A percentile compares a stretch with the other conserved stretches of the same genome.
phyloP scores from a whole-genome alignment of 1,284 basidiomycete species.

The Cryptococcus sp. region DNA sequence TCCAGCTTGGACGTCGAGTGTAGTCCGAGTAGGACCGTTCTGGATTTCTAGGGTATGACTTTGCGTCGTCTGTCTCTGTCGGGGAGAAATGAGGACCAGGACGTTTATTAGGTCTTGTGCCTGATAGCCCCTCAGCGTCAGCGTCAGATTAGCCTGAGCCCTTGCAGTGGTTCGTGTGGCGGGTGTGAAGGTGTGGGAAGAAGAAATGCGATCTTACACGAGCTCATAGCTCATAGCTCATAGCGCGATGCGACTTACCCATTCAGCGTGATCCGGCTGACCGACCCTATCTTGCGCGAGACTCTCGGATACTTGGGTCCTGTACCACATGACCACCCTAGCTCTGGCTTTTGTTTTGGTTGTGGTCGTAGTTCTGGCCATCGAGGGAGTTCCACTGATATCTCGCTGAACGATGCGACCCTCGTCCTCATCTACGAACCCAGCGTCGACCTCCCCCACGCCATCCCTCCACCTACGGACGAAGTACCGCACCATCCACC shows the following conservation, averaged over 20 bases:
- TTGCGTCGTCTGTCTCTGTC: constrained; percentile 2
- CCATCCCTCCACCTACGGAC: constrained; percentile 35
- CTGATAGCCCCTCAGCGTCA: constrained; percentile 27
- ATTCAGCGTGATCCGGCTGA: constrained; percentile 42
- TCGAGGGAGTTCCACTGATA: too few relatives aligned
- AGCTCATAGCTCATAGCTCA: not conserved
- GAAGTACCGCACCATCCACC: constrained; percentile 46
- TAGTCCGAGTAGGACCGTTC: constrained; percentile 19
- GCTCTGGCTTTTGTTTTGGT: constrained; percentile 3
- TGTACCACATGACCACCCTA: constrained; percentile 47
- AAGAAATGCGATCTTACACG: too few relatives aligned
- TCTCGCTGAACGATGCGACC: not conserved
- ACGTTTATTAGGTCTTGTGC: constrained; percentile 51
- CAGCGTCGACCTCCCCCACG: constrained; percentile 12
- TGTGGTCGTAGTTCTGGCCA: not conserved
- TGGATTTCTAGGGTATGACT: constrained; percentile 19
- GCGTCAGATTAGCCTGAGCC: not conserved
- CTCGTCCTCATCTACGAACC: constrained; percentile 11
- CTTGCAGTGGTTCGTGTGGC: not conserved
- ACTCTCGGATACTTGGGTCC: constrained; percentile 33
- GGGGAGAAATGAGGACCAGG: constrained; percentile 26
- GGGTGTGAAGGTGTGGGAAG: too few relatives aligned
- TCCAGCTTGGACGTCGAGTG: constrained; percentile 17
- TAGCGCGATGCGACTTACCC: constrained; percentile 31
- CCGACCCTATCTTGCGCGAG: constrained; percentile 36